phyloP scores from a whole-genome alignment of 2,329 filamentous ascomycete genomes.

The Penicillium janthinellum region DNA sequence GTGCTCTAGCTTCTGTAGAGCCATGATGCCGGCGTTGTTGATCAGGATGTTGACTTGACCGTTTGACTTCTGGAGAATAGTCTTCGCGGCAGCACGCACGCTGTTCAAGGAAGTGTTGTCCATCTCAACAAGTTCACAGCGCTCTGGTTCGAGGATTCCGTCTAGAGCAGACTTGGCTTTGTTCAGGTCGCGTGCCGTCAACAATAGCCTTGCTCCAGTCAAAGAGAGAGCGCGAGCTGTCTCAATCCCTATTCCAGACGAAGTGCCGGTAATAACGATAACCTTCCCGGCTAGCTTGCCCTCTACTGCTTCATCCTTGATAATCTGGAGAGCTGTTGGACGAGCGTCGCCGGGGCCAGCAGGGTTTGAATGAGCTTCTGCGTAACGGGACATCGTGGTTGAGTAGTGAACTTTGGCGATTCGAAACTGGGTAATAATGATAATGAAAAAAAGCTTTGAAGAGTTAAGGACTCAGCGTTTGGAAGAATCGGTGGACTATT shows the following conservation, averaged over 20 bases:
- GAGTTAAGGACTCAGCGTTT: too few species aligned
- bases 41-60: slow-evolving; percentile 34
- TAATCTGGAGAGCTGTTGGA: slow-evolving; percentile 28
- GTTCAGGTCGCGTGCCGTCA: slow-evolving; percentile 46
- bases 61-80: not conserved
- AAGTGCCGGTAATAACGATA: slow-evolving; percentile 48
- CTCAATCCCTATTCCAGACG: slow-evolving; percentile 49
- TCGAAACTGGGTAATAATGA: too few species aligned
- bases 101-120: slow-evolving; percentile 14
- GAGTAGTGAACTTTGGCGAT: too few species aligned
- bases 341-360: slow-evolving; percentile 29
- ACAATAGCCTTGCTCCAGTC: slow-evolving; percentile 50
- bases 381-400: too few species aligned
- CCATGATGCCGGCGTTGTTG: slow-evolving; percentile 51
- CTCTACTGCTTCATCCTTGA: slow-evolving; percentile 26
- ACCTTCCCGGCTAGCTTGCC: slow-evolving; percentile 34
- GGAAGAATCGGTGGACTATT: too few species aligned
- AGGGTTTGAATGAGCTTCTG: too few species aligned
- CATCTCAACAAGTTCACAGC: not conserved
- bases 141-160: slow-evolving; percentile 2
- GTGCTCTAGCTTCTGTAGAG: slow-evolving; percentile 14
- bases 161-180: slow-evolving; percentile 43
- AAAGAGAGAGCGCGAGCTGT: slow-evolving; percentile 48
- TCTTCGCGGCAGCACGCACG: slow-evolving; percentile 12
- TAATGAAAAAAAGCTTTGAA: too few species aligned